Percentiles rank a stretch among this genome's conserved stretches.
Evolutionary conservation across 495 filamentous ascomycete genomes (phyloP).

Genomic region (Talaromyces trachyspermus): DNA sequence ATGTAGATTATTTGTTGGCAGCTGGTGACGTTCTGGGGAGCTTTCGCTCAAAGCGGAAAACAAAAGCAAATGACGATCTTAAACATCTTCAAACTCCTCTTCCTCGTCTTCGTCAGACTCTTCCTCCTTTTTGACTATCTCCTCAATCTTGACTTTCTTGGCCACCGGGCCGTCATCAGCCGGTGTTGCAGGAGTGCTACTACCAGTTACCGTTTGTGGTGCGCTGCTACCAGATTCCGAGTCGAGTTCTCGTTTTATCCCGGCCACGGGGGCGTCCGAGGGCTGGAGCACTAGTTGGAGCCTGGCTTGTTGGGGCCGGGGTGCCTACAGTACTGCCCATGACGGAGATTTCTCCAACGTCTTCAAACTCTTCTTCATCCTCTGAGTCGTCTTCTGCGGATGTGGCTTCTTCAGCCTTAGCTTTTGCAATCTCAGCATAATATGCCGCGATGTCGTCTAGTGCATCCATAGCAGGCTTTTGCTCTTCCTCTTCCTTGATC

Average conservation of each 20-base stretch:
- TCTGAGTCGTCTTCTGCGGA: conserved; percentile 40
- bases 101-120: conserved; percentile 16
- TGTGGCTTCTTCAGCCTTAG: conserved; percentile 41
- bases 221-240: conserved; percentile 34
- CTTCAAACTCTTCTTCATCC: conserved; percentile 43
- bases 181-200: conserved; percentile 36
- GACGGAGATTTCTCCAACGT: conserved; percentile 35
- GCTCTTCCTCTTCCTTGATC: conserved; percentile 47
- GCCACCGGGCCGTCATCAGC: conserved; percentile 32
- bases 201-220: conserved; percentile 32
- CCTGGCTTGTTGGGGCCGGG: conserved; percentile 21
- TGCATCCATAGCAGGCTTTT: conserved; percentile 38
- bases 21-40: too few relatives aligned
- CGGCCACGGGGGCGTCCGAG: conserved; percentile 12
- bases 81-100: conserved; percentile 8
- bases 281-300: conserved; percentile 24
- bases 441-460: conserved; percentile 44
- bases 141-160: conserved; percentile 38
- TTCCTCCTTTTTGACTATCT: conserved; percentile 28
- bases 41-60: too few relatives aligned
- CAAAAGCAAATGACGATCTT: too few relatives aligned
- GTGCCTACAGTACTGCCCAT: conserved; percentile 27
- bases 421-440: conserved; percentile 44
- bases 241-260: conserved; percentile 36
- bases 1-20: too few relatives aligned